A percentile compares a stretch with the other conserved stretches of the same genome.
These are phyloP conservation scores for Pezicula neosporulosa DNA, from an alignment of 2,329 filamentous ascomycete species.

Conservation along the genomic window DNA sequence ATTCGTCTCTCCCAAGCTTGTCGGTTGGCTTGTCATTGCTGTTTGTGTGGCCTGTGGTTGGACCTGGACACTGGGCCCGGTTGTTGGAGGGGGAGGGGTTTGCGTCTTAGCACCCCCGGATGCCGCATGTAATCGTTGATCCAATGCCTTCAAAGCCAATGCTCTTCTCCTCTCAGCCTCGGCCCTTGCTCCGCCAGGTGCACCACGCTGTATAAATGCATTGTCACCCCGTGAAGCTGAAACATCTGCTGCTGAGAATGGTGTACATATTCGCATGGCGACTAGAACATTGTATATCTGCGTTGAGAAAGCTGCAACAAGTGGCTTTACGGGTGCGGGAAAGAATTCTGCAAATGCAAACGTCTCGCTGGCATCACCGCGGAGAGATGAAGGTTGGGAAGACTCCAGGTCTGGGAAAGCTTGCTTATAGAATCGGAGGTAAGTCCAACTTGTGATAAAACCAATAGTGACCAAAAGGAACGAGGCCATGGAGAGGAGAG, in stretches of 20 bases:
- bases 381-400: conserved; percentile 59
- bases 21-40: conserved; percentile 52
- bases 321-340: conserved; percentile 76
- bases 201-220: conserved; percentile 49
- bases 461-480: conserved; percentile 77
- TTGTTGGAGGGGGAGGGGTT: conserved; percentile 34
- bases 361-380: conserved; percentile 91
- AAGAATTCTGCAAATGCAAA: conserved; percentile 97
- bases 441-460: conserved; percentile 88
- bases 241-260: conserved; percentile 80
- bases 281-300: conserved; percentile 74
- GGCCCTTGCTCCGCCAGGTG: conserved; percentile 70
- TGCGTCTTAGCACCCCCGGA: conserved; percentile 44
- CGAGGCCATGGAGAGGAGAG: conserved; percentile 64
- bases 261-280: conserved; percentile 72
- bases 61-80: conserved; percentile 53
- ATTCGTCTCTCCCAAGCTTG: conserved; percentile 65
- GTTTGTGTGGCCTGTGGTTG: conserved; percentile 55
- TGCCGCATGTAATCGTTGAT: conserved; percentile 87
- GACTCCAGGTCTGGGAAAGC: conserved; percentile 67
- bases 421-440: conserved; percentile 90
- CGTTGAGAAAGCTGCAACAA: conserved; percentile 70
- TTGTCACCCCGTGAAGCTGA: conserved; percentile 70
- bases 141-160: conserved; percentile 84
- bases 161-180: conserved; percentile 89